phyloP scores from a whole-genome alignment of 768 basidiomycete genomes.

The Boletus vermiculosoides region DNA sequence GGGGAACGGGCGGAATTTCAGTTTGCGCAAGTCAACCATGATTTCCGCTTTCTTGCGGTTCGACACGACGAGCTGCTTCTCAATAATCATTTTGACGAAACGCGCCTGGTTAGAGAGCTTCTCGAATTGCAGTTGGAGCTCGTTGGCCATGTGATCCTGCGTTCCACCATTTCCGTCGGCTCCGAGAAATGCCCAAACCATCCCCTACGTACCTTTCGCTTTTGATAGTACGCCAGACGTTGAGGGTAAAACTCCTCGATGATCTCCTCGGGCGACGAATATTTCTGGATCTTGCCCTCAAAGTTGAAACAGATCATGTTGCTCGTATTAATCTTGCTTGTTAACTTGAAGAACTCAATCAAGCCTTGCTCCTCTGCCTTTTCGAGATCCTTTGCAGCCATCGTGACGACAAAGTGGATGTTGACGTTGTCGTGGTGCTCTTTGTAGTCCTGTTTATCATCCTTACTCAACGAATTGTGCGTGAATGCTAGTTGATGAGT shows the following conservation, averaged over 20 bases:
- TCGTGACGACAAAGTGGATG: conserved; percentile 83
- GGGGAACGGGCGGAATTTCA: conserved; percentile 89
- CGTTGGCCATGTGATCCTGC: conserved; percentile 82
- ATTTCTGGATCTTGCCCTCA: conserved; percentile 94
- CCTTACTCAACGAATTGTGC: not conserved
- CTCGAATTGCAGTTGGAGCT: conserved; percentile 79
- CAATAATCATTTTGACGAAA: conserved; percentile 95
- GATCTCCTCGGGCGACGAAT: conserved; percentile 85
- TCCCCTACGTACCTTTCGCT: conserved; percentile 72
- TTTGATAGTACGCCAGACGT: conserved; percentile 89
- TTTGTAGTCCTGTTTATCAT: conserved; percentile 77
- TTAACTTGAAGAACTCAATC: conserved; percentile 88
- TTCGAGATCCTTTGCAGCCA: conserved; percentile 76
- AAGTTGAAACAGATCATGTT: conserved; percentile 99
- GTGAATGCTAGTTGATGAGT: not conserved
- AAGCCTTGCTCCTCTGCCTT: conserved; percentile 90
- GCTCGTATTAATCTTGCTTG: conserved; percentile 76
- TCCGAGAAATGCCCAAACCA: not conserved
- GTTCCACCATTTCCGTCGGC: not conserved
- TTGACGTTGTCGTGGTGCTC: conserved; percentile 94
- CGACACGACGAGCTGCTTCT: conserved; percentile 74
- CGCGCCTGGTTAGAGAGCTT: conserved; percentile 92
- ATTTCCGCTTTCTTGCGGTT: conserved; percentile 89
- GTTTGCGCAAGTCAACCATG: conserved; percentile 75
- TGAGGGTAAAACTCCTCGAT: conserved; percentile 90